A percentile compares a stretch with the other conserved stretches of the same genome.
phyloP scores from a whole-genome alignment of 257 asterid genomes.

The Marsdenia floribunda region DNA sequence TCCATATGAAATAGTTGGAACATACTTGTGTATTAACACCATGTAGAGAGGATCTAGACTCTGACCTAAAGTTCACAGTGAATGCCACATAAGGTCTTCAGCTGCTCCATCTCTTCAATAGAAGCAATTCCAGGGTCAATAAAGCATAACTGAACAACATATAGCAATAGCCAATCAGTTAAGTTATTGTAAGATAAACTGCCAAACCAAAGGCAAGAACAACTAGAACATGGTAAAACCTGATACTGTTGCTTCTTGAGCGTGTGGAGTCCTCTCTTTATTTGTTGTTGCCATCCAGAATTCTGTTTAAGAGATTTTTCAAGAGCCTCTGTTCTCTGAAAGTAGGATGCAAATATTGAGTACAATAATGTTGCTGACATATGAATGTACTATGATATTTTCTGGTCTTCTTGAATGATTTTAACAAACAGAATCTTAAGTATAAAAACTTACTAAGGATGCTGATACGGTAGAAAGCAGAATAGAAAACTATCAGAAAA shows the following conservation, averaged over 20 bases:
- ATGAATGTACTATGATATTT: not conserved
- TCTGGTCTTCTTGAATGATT: not conserved
- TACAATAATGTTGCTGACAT: not conserved
- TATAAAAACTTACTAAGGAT: not conserved
- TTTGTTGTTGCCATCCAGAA: slow-evolving; percentile 70
- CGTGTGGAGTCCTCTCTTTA: slow-evolving; percentile 84
- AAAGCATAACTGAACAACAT: slow-evolving; percentile 55
- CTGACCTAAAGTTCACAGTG: slow-evolving; percentile 44
- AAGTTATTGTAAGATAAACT: not conserved
- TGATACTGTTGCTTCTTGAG: slow-evolving; percentile 68
- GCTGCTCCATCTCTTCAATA: slow-evolving; percentile 61
- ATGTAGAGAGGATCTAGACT: slow-evolving; percentile 6
- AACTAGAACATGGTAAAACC: slow-evolving; percentile 35
- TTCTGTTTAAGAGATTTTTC: slow-evolving; percentile 33
- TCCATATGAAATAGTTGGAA: not conserved
- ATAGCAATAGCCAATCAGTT: not conserved
- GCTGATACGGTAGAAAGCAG: not conserved
- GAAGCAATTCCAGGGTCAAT: slow-evolving; percentile 71
- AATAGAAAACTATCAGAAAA: not conserved
- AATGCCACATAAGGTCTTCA: slow-evolving; percentile 56
- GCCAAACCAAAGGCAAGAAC: not conserved
- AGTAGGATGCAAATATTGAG: slow-evolving; percentile 8
- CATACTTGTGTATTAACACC: not conserved
- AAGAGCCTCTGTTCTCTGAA: slow-evolving; percentile 56
- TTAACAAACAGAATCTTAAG: not conserved